Conservation (phyloP, 2,329 filamentous ascomycete genomes). For the Cordyceps cateniannulata region DNA sequence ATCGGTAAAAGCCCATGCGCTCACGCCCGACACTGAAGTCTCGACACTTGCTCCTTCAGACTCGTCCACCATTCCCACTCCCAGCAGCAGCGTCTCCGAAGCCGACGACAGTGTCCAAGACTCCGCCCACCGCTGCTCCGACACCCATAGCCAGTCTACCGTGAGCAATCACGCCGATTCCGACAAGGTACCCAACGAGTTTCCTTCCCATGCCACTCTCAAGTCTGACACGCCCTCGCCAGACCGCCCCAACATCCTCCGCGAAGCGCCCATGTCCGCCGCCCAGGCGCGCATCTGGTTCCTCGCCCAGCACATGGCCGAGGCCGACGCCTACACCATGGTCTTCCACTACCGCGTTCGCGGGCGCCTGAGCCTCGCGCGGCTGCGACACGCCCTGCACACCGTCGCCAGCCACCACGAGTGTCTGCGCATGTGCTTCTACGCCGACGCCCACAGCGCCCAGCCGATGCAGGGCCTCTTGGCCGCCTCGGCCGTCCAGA, state of each 20-base stretch:
- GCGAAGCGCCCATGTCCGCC: constrained; percentile 11
- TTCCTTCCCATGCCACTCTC: no score
- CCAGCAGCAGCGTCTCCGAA: neutral
- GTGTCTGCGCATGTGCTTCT: constrained; percentile 23
- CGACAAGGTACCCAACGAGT: neutral
- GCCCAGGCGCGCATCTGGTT: constrained; percentile 37
- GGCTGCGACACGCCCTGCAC: constrained; percentile 28
- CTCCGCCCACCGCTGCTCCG: neutral
- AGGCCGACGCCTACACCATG: constrained; percentile 35
- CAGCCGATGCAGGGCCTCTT: constrained; percentile 21
- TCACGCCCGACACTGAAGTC: neutral
- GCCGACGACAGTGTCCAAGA: neutral
- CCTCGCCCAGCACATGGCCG: constrained; percentile 24
- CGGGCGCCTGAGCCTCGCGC: constrained; percentile 25
- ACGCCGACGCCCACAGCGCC: constrained; percentile 19
- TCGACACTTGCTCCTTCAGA: neutral
- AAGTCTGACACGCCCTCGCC: neutral
- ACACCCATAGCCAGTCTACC: neutral
- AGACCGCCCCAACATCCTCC: constrained; percentile 27
- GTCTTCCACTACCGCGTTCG: constrained; percentile 24
- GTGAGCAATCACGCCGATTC: neutral
- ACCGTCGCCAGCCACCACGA: constrained; percentile 26
- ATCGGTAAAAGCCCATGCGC: no score
- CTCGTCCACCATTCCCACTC: neutral
- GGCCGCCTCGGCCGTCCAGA: constrained; percentile 17